Base-by-base conservation (phyloP, 2,329 filamentous ascomycete species). In the Epichloe gansuensis region DNA sequence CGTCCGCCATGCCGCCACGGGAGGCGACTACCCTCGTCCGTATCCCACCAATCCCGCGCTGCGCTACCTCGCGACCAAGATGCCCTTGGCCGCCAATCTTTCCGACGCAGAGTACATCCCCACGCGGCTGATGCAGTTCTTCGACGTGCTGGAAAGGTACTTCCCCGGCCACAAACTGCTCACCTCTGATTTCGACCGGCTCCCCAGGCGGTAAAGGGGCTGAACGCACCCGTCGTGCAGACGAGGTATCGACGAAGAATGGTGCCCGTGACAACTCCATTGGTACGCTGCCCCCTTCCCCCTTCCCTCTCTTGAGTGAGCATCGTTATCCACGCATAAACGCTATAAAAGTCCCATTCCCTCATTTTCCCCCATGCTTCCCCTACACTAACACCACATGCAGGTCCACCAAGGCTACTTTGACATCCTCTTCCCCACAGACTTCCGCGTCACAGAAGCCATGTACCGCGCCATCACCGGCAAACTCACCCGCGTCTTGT, bases 321-420 rank as follows among this genome's bases (percentile, higher is more conserved):
- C 17, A 9, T 38, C 25, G 17, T 15, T 25, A n/a, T 38, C 17
- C 8, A n/a, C 12, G 9, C 6, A 9, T 11, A 15, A 31, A 21
- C 23, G 39, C 48, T n/a, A 25, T 23, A 15, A 47, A 11, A 5
- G 2, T 25, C 25, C 25, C 3, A 7, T 28, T 28, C 28, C 28
- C 28, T 28, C 17, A 21, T 21, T 21, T 21, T 2, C 17, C 17
- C 17, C 17, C 28, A 9, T 31, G 28, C 8, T 31, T 31, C 3
- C 7, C 7, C 2, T 7, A 31, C 28, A 4, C 28, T 31, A 11
- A 31, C 28, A 31, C 9, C 3, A 6, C 3, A 9, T 7, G 11
- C 5, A 94, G 88, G 88, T 96, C 47, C 91, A 97, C 67, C 94
- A 98, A 72, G 94, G 93, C 46, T 97, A 95, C 70, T 98, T 98